Conservation (phyloP, 176 grass and related monocot species). For the Aegilops speltoides region DNA sequence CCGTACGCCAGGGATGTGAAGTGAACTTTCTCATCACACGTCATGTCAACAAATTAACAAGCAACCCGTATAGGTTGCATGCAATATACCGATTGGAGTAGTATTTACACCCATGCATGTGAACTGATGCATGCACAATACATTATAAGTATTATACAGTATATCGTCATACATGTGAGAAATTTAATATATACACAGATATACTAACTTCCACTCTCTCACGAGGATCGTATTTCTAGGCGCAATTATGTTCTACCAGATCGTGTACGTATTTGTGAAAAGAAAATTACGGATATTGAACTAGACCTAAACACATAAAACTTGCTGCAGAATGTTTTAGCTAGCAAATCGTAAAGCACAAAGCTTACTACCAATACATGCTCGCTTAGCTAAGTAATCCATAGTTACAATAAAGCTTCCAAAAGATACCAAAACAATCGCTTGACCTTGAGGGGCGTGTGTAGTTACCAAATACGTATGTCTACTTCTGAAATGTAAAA, state of each 20-base stretch:
- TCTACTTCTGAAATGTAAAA: no score
- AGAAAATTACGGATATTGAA: neutral
- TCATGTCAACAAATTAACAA: slow-evolving; percentile 14
- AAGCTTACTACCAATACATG: no score
- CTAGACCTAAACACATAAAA: neutral
- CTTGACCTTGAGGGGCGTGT: no score
- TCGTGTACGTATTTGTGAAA: neutral
- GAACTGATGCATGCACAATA: neutral
- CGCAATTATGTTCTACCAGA: neutral
- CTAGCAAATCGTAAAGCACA: no score
- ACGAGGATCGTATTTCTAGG: neutral
- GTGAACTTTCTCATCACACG: neutral
- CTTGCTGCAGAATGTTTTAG: no score
- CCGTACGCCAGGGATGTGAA: neutral
- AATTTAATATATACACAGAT: neutral
- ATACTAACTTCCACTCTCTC: neutral
- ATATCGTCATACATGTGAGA: neutral
- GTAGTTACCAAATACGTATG: no score
- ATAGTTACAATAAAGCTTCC: no score
- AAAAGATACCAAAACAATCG: no score
- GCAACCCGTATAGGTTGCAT: neutral
- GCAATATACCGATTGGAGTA: slow-evolving; percentile 22
- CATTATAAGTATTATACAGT: neutral
- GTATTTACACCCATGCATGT: neutral
- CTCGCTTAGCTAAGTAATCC: no score